A percentile compares a stretch with the other conserved stretches of the same genome.
Evolutionary conservation across 106 monocot species (phyloP).

Genomic region (Acorus calamus): DNA sequence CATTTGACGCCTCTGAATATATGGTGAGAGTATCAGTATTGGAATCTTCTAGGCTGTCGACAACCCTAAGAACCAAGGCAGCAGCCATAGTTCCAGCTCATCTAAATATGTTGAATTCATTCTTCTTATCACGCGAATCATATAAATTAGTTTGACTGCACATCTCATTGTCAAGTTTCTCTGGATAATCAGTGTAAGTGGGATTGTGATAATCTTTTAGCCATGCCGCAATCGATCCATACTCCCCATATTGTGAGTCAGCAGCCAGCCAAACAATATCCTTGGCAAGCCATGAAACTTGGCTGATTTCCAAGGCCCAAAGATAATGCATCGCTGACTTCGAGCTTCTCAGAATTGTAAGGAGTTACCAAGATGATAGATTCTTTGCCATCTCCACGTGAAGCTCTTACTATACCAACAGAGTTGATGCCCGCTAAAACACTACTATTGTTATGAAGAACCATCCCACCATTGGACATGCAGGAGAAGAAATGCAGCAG

Average conservation of each 20-base stretch:
- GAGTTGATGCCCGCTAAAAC: conserved; percentile 41
- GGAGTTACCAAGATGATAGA: conserved; percentile 82
- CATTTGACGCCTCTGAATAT: conserved; percentile 89
- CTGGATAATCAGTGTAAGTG: conserved; percentile 28
- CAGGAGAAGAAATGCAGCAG: conserved; percentile 67
- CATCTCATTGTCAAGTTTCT: conserved; percentile 10
- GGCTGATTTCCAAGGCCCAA: conserved; percentile 67
- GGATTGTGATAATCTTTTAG: conserved; percentile 76
- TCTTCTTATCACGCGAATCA: conserved; percentile 7
- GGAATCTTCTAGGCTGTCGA: conserved; percentile 31
- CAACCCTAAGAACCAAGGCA: conserved; percentile 68
- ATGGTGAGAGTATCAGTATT: conserved; percentile 60
- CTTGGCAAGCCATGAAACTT: conserved; percentile 74
- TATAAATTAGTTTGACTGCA: conserved; percentile 20
- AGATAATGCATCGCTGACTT: conserved; percentile 41
- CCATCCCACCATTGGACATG: conserved; percentile 2
- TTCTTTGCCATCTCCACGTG: conserved; percentile 94
- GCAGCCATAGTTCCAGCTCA: conserved; percentile 89
- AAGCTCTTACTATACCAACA: conserved; percentile 76
- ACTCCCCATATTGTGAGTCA: conserved; percentile 76
- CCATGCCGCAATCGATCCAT: conserved; percentile 67
- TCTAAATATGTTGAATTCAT: conserved; percentile 34
- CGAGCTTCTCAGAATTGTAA: conserved; percentile 52
- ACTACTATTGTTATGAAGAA: conserved; percentile 26
- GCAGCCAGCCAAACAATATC: conserved; percentile 92